Percentiles rank a stretch among this genome's conserved stretches.
These are phyloP conservation scores for Phytophthora cryptogea DNA, from an alignment of 352 stramenopile genomes.

Conservation along the genomic window DNA sequence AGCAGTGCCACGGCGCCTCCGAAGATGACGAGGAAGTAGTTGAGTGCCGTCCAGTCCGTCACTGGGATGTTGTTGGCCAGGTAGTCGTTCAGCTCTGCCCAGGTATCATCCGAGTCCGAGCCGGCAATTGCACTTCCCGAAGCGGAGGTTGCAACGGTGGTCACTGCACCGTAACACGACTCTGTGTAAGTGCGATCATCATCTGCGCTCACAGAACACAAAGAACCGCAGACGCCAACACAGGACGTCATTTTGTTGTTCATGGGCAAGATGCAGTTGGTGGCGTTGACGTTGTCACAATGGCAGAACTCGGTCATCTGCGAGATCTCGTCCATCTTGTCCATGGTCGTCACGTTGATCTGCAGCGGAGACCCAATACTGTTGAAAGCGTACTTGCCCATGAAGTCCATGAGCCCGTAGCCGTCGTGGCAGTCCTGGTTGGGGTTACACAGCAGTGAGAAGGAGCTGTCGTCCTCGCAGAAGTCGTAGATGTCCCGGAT, in stretches of 20 bases:
- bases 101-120: conserved; percentile 28
- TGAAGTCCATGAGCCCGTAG: conserved; percentile 58
- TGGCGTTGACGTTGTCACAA: conserved; percentile 44
- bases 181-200: conserved; percentile 48
- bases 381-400: conserved; percentile 69
- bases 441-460: conserved; percentile 59
- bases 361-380: conserved; percentile 64
- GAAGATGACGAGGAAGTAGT: conserved; percentile 59
- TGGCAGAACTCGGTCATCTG: conserved; percentile 50
- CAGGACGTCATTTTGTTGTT: conserved; percentile 54
- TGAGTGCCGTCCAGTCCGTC: conserved; percentile 48
- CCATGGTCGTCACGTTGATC: conserved; percentile 64
- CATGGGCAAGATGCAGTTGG: conserved; percentile 55
- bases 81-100: conserved; percentile 44
- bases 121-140: conserved; percentile 21
- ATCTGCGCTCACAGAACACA: conserved; percentile 43
- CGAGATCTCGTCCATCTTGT: conserved; percentile 24
- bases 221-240: conserved; percentile 51
- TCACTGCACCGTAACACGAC: conserved; percentile 40
- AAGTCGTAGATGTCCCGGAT: conserved; percentile 72
- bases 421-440: conserved; percentile 58
- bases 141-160: conserved; percentile 13
- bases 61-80: conserved; percentile 42
- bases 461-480: conserved; percentile 59
- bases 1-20: conserved; percentile 39